A percentile compares a stretch with the other conserved stretches of the same genome.
phyloP scores from a whole-genome alignment of 768 basidiomycete species.

The Collybiopsis luxurians region DNA sequence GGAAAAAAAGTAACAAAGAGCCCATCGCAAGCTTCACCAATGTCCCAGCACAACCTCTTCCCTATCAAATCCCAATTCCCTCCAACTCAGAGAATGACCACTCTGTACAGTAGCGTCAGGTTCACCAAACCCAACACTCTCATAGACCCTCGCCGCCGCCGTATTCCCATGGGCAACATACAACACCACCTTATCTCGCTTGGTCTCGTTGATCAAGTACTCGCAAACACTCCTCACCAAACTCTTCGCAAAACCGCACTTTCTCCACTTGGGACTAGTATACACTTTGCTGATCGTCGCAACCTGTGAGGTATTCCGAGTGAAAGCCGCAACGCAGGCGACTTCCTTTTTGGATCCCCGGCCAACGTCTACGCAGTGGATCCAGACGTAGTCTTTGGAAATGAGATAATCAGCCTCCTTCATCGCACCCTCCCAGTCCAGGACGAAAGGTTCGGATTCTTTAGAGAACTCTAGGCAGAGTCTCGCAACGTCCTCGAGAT shows the following conservation, averaged over 20 bases:
- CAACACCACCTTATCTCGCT: constrained; percentile 42
- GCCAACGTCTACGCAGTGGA: constrained; percentile 43
- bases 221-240: constrained; percentile 58
- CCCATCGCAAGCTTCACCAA: constrained; percentile 44
- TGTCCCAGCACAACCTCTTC: constrained; percentile 51
- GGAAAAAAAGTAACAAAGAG: neutral
- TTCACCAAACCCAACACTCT: constrained; percentile 65
- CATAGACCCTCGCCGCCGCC: constrained; percentile 56
- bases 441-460: constrained; percentile 58
- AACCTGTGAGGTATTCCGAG: constrained; percentile 53
- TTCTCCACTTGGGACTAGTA: constrained; percentile 52
- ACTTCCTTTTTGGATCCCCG: constrained; percentile 30
- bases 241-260: constrained; percentile 55
- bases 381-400: constrained; percentile 50
- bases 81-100: constrained; percentile 39
- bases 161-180: constrained; percentile 61
- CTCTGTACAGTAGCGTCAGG: constrained; percentile 39
- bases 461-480: constrained; percentile 56
- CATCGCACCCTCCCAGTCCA: constrained; percentile 38
- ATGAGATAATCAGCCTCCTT: constrained; percentile 54
- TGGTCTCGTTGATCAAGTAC: constrained; percentile 36
- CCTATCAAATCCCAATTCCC: constrained; percentile 63
- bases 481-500: constrained; percentile 37
- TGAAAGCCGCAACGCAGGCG: constrained; percentile 68
- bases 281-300: constrained; percentile 73